Percentiles rank a stretch among this genome's conserved stretches.
Conservation (phyloP, 1,284 basidiomycete genomes). For the Schizophyllum amplum region DNA sequence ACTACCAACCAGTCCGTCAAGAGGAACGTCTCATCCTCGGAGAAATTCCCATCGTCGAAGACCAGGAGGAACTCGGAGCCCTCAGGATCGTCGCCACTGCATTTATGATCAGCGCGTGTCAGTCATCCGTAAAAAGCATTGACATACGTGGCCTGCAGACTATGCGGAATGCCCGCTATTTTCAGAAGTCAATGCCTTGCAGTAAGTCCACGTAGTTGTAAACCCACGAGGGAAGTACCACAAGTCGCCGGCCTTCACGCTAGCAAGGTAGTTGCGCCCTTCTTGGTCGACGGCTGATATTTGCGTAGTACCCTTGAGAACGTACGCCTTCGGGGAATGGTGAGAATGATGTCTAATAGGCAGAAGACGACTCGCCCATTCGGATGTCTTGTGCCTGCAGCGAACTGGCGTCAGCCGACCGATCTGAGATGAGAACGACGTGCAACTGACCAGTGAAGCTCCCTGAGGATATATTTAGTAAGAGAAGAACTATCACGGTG, state of each 20-base stretch:
- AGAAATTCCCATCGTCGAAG: constrained; percentile 58
- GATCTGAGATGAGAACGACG: not conserved
- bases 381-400: constrained; percentile 66
- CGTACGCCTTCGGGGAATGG: constrained; percentile 50
- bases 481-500: too few species aligned
- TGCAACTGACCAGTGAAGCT: not conserved
- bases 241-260: constrained; percentile 32
- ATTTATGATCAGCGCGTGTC: not conserved
- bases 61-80: constrained; percentile 67
- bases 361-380: constrained; percentile 29
- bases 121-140: not conserved
- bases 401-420: constrained; percentile 21
- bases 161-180: constrained; percentile 61
- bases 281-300: constrained; percentile 52
- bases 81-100: constrained; percentile 33
- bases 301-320: constrained; percentile 59
- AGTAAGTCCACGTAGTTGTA: constrained; percentile 10
- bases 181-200: constrained; percentile 45
- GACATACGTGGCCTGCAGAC: constrained; percentile 52
- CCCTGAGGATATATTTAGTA: too few species aligned
- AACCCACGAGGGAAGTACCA: not conserved
- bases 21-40: constrained; percentile 62
- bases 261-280: constrained; percentile 55
- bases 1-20: constrained; percentile 63
- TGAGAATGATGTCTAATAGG: constrained; percentile 9